Percentiles rank a stretch among this genome's conserved stretches.
phyloP scores from a whole-genome alignment of 2,329 filamentous ascomycete genomes.

The Cadophora sp. region DNA sequence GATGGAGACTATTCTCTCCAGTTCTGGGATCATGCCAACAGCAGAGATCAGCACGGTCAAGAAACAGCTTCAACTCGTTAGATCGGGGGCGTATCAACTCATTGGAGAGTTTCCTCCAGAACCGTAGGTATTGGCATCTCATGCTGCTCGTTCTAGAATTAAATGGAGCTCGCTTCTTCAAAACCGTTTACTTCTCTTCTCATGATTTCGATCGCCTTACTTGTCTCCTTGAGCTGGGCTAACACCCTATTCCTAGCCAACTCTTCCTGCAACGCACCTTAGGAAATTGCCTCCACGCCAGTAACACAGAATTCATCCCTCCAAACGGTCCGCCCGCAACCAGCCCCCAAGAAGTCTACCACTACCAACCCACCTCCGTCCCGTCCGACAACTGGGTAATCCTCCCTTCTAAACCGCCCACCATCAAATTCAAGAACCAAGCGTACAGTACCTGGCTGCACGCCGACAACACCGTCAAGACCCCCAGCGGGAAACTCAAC shows the following conservation, averaged over 20 bases:
- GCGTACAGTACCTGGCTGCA: constrained; percentile 3
- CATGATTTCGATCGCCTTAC: neutral
- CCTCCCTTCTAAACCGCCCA: neutral
- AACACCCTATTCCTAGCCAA: neutral
- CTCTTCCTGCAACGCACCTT: neutral
- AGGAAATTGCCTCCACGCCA: neutral
- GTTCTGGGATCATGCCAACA: neutral
- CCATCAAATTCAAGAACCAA: constrained; percentile 7
- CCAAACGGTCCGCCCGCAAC: neutral
- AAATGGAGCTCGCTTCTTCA: no score
- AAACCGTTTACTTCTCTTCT: neutral
- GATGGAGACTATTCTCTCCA: neutral
- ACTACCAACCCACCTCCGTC: neutral
- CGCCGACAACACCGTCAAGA: neutral
- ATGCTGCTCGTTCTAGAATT: no score
- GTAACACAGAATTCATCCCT: constrained; percentile 9
- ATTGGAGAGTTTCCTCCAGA: constrained; percentile 3
- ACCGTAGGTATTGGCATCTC: neutral
- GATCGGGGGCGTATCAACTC: constrained; percentile 14
- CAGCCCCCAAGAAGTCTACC: constrained; percentile 12
- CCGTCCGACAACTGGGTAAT: constrained; percentile 1
- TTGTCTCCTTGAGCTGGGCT: neutral
- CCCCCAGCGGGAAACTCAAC: neutral
- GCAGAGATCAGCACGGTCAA: constrained; percentile 5
- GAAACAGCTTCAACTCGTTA: neutral